Conservation (phyloP, 805 yeast species). For the Teunomyces tritomae region DNA sequence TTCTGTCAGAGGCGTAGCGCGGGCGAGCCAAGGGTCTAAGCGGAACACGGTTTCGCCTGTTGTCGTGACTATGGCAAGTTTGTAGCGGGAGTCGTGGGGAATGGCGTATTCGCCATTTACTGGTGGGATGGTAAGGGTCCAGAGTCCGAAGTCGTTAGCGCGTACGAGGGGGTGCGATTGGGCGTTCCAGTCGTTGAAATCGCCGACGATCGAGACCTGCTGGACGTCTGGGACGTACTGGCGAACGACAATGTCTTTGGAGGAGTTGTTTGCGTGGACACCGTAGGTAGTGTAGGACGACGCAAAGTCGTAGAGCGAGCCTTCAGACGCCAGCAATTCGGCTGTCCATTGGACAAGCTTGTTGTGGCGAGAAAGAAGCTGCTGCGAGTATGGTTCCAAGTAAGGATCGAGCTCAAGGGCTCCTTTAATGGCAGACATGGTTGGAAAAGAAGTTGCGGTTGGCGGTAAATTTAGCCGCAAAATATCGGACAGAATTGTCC, state of each 20-base stretch:
- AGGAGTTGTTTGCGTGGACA: conserved; percentile 54
- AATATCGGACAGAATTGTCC: not conserved
- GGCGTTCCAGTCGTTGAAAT: conserved; percentile 82
- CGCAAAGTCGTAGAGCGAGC: conserved; percentile 62
- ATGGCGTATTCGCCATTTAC: conserved; percentile 59
- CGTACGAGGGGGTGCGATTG: conserved; percentile 51
- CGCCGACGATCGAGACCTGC: conserved; percentile 80
- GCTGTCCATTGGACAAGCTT: conserved; percentile 63
- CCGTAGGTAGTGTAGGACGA: conserved; percentile 77
- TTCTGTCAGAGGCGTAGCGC: conserved; percentile 74
- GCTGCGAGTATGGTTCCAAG: conserved; percentile 74
- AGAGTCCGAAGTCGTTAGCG: conserved; percentile 66
- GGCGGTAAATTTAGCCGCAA: not conserved
- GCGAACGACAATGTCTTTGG: conserved; percentile 45
- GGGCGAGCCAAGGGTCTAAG: conserved; percentile 82
- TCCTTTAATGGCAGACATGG: conserved; percentile 39
- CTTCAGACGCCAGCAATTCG: conserved; percentile 55
- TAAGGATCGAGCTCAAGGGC: conserved; percentile 81
- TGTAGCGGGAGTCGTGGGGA: conserved; percentile 77
- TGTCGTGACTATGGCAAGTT: conserved; percentile 62
- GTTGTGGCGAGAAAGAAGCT: conserved; percentile 63
- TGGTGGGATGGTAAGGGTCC: conserved; percentile 60
- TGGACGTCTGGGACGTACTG: conserved; percentile 93
- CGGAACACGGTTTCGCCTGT: conserved; percentile 74
- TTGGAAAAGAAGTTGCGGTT: not conserved